A percentile compares a stretch with the other conserved stretches of the same genome.
Evolutionary conservation across 2,329 filamentous ascomycete genomes (phyloP).

Genomic region (Zalaria obscura): DNA sequence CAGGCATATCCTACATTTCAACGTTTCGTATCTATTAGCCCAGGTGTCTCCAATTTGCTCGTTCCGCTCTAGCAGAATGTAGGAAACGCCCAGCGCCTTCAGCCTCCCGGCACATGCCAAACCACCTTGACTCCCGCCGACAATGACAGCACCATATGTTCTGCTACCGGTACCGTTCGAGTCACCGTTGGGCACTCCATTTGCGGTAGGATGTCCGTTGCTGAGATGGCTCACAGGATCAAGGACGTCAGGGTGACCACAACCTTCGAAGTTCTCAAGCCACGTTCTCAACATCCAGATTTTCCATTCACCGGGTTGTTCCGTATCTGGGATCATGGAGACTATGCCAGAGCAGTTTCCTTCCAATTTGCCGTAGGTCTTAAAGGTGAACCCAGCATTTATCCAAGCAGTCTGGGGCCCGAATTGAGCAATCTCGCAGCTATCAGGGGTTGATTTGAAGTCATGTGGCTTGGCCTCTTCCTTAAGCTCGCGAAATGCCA

Average conservation of each 20-base stretch:
- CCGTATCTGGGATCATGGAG: constrained; percentile 16
- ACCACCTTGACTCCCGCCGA: constrained; percentile 31
- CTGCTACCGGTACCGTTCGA: not conserved
- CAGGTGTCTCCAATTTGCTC: constrained; percentile 30
- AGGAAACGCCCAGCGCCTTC: constrained; percentile 26
- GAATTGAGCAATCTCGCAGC: not conserved
- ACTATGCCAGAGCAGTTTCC: constrained; percentile 19
- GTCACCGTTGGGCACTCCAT: constrained; percentile 3
- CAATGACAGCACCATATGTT: constrained; percentile 17
- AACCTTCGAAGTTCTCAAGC: constrained; percentile 22
- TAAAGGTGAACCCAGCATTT: constrained; percentile 16
- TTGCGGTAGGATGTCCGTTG: not conserved
- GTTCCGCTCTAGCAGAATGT: constrained; percentile 31
- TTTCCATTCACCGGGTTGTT: constrained; percentile 19
- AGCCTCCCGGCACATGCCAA: constrained; percentile 29
- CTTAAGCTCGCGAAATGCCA: constrained; percentile 20
- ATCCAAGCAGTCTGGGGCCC: constrained; percentile 10
- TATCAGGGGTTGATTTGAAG: constrained; percentile 5
- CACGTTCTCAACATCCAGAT: constrained; percentile 25
- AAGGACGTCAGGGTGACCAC: constrained; percentile 13
- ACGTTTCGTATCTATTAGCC: constrained; percentile 30
- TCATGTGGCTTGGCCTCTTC: constrained; percentile 17
- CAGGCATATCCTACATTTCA: constrained; percentile 17
- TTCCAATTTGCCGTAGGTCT: constrained; percentile 9
- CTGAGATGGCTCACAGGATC: constrained; percentile 11